Conservation (phyloP, 768 basidiomycete genomes). For the Epithele typhae region DNA sequence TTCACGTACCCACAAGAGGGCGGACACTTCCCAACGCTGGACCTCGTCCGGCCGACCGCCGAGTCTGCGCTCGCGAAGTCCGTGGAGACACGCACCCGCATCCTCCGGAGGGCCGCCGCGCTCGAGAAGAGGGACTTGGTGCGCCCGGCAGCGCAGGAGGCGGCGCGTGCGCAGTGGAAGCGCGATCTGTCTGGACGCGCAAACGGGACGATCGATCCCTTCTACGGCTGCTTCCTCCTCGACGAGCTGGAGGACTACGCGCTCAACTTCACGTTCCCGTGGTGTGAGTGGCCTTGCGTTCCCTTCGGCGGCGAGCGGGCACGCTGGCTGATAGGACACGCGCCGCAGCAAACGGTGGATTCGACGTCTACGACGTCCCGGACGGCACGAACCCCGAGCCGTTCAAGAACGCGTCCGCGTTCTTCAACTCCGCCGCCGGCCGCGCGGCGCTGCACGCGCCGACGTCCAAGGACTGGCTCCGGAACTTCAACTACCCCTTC, state of each 20-base stretch:
- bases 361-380: constrained; percentile 20
- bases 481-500: constrained; percentile 33
- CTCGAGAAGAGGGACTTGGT: neutral
- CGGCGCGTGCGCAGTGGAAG: constrained; percentile 36
- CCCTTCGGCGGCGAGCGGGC: too few relatives aligned
- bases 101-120: constrained; percentile 3
- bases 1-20: constrained; percentile 60
- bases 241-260: constrained; percentile 69
- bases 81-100: constrained; percentile 8
- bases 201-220: constrained; percentile 43
- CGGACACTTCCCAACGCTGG: constrained; percentile 41
- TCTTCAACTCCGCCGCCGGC: constrained; percentile 59
- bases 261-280: constrained; percentile 64
- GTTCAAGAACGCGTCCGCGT: constrained; percentile 46
- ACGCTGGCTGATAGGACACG: neutral
- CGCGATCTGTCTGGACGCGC: constrained; percentile 44
- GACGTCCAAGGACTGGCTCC: constrained; percentile 45
- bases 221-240: constrained; percentile 47
- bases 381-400: constrained; percentile 38
- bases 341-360: constrained; percentile 11
- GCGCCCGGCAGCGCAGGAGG: constrained; percentile 4
- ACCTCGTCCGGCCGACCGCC: constrained; percentile 7
- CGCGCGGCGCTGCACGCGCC: constrained; percentile 66
- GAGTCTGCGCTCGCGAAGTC: constrained; percentile 1
- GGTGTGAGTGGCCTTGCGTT: constrained; percentile 24